Conservation (phyloP, 2,329 filamentous ascomycete species). For the Talaromyces piceae region DNA sequence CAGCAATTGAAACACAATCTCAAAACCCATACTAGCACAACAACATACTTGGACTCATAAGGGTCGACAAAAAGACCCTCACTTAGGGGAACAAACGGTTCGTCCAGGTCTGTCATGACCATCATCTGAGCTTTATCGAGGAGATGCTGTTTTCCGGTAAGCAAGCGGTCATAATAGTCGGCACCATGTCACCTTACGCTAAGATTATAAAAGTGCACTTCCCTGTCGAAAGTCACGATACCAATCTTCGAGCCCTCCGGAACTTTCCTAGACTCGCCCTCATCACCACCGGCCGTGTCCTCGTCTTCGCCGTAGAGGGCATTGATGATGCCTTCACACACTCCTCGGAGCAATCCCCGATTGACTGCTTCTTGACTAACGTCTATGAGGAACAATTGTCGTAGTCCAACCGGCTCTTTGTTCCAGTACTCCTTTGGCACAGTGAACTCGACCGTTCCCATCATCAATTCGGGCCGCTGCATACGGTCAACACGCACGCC, state of each 20-base stretch:
- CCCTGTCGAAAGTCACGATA: slow-evolving; percentile 92
- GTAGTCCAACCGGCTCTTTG: slow-evolving; percentile 79
- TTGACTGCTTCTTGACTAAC: slow-evolving; percentile 87
- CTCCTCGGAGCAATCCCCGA: slow-evolving; percentile 81
- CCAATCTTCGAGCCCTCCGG: slow-evolving; percentile 80
- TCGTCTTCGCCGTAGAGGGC: slow-evolving; percentile 71
- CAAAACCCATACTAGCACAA: neutral
- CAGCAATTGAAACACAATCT: neutral
- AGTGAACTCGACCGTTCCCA: slow-evolving; percentile 90
- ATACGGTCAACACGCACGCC: slow-evolving; percentile 82
- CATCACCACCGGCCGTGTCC: slow-evolving; percentile 38
- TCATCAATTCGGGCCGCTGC: slow-evolving; percentile 79
- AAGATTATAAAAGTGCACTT: slow-evolving; percentile 97
- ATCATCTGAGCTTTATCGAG: slow-evolving; percentile 92
- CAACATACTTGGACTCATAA: slow-evolving; percentile 66
- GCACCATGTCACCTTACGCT: slow-evolving; percentile 52
- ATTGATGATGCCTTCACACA: slow-evolving; percentile 79
- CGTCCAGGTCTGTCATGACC: slow-evolving; percentile 95
- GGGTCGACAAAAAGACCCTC: slow-evolving; percentile 94
- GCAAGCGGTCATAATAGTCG: slow-evolving; percentile 13
- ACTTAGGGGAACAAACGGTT: slow-evolving; percentile 87
- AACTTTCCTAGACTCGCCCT: slow-evolving; percentile 49
- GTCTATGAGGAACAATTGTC: slow-evolving; percentile 87
- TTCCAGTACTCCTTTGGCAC: slow-evolving; percentile 99
- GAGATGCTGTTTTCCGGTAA: slow-evolving; percentile 48